Percentiles rank a stretch among this genome's conserved stretches.
phyloP scores from a whole-genome alignment of 1,139 yeast genomes.

The Spencermartinsiella ligniputridi region DNA sequence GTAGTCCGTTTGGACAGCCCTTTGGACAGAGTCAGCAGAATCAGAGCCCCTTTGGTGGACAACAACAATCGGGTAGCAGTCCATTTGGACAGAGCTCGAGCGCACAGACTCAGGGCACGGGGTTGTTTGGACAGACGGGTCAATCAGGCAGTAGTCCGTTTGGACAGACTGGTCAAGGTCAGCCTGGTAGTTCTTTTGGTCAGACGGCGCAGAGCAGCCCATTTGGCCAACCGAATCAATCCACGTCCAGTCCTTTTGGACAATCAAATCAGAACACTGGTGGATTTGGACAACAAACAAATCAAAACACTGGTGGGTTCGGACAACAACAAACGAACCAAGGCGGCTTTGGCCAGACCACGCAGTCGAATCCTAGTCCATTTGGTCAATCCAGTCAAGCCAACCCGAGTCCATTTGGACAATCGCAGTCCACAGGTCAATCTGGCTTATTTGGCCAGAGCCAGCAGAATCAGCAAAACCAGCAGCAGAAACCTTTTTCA shows the following conservation, averaged over 20 bases:
- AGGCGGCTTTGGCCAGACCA: background rate
- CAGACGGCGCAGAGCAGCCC: background rate
- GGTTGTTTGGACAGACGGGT: background rate
- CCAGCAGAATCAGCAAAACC: constrained; percentile 4
- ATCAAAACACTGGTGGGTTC: too few species aligned
- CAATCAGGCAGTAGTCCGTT: background rate
- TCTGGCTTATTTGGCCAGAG: too few species aligned
- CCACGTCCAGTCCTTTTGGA: constrained; percentile 1
- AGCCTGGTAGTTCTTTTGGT: background rate
- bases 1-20: constrained; percentile 1
- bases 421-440: too few species aligned
- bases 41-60: background rate
- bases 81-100: background rate
- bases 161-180: too few species aligned
- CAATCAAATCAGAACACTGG: too few species aligned
- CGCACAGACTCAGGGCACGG: background rate
- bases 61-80: background rate
- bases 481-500: constrained; percentile 1
- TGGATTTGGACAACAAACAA: too few species aligned
- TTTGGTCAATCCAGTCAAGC: too few species aligned
- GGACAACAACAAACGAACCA: background rate
- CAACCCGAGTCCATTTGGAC: too few species aligned
- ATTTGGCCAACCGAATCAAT: background rate
- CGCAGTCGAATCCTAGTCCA: background rate
- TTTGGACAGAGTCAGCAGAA: background rate